These are phyloP conservation scores for Neoboletus brunneissimus DNA, from an alignment of 768 basidiomycete species.

Conservation along the genomic window DNA sequence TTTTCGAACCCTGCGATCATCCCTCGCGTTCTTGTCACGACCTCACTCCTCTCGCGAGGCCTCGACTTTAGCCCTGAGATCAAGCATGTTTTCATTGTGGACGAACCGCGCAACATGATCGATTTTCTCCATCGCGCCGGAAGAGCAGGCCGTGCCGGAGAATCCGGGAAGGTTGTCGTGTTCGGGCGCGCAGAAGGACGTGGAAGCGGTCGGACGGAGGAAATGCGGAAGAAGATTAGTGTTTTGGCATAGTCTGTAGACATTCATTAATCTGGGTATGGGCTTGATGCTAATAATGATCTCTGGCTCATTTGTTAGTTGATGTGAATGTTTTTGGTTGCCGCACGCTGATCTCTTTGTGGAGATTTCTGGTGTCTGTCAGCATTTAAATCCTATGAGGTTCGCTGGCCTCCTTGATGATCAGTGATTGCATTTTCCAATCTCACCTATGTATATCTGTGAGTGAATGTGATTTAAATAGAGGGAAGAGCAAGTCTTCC, in stretches of 20 bases:
- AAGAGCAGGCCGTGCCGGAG: constrained; percentile 72
- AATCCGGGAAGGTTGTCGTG: constrained; percentile 66
- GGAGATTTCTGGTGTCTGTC: neutral
- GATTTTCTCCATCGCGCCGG: constrained; percentile 94
- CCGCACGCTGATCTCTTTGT: neutral
- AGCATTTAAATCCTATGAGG: no score
- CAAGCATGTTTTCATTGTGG: constrained; percentile 81
- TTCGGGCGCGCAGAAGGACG: constrained; percentile 71
- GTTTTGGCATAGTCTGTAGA: constrained; percentile 27
- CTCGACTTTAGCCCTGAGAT: constrained; percentile 81
- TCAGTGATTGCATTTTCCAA: no score
- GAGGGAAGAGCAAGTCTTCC: no score
- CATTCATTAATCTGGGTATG: neutral
- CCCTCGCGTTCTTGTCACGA: constrained; percentile 79
- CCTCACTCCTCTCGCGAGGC: constrained; percentile 86
- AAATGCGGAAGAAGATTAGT: constrained; percentile 50
- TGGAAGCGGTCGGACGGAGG: constrained; percentile 51
- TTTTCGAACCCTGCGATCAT: constrained; percentile 30
- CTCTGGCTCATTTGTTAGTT: neutral
- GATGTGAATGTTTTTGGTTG: neutral
- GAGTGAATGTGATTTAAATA: no score
- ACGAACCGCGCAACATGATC: constrained; percentile 84
- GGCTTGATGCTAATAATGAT: neutral
- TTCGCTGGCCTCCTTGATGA: no score
- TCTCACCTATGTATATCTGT: no score